phyloP scores from a whole-genome alignment of 352 stramenopile genomes.

The Globisporangium viniferum region DNA sequence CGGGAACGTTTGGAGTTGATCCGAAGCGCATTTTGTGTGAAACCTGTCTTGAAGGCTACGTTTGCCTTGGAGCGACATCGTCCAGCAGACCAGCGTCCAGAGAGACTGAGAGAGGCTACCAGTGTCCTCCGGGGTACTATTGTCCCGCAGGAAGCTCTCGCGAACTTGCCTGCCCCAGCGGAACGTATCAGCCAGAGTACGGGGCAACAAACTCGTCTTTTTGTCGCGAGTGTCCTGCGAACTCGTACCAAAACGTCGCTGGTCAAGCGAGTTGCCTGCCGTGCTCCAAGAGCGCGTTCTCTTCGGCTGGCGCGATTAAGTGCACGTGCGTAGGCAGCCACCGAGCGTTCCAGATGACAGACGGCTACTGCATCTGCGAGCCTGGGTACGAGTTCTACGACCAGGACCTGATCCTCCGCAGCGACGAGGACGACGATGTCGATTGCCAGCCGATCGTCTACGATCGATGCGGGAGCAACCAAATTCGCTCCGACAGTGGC shows the following conservation, averaged over 20 bases:
- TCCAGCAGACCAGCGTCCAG: constrained; percentile 50
- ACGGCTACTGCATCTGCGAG: constrained; percentile 90
- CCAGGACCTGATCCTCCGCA: constrained; percentile 72
- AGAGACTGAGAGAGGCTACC: constrained; percentile 75
- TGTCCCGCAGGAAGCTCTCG: constrained; percentile 58
- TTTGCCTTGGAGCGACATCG: constrained; percentile 76
- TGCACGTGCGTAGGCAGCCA: constrained; percentile 87
- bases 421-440: constrained; percentile 79
- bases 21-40: constrained; percentile 70
- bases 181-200: constrained; percentile 66
- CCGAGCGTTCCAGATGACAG: constrained; percentile 88
- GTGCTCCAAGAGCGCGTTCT: constrained; percentile 84
- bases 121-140: constrained; percentile 75
- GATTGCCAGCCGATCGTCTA: constrained; percentile 93
- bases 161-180: constrained; percentile 68
- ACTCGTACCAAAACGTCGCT: constrained; percentile 74
- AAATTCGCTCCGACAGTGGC: constrained; percentile 77
- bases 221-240: constrained; percentile 62
- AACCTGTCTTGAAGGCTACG: constrained; percentile 72
- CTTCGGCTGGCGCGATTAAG: constrained; percentile 40
- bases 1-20: constrained; percentile 79
- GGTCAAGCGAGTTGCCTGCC: constrained; percentile 76
- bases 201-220: constrained; percentile 41
- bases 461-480: constrained; percentile 61
- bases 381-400: constrained; percentile 92